Evolutionary conservation across 805 yeast genomes (phyloP), one percentile per base, ranked within the genome.

Genomic region (Candida vaughaniae): DNA sequence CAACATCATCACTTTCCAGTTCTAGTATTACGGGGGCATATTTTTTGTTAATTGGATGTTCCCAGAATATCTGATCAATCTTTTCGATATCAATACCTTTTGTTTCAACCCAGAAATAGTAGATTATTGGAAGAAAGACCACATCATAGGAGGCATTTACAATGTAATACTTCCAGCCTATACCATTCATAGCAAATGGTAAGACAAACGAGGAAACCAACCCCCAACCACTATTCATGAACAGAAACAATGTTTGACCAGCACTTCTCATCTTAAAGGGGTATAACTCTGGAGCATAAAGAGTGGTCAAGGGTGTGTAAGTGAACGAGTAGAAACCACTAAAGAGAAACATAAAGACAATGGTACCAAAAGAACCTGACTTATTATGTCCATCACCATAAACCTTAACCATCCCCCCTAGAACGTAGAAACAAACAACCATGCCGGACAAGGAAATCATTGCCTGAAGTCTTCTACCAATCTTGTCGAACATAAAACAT

Each of bases 91-190:
- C 38, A 7, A 42, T 22, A 30, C 45, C 47, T 34, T 41, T 46
- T 5, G 49, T 46, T 31, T 46, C 49, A 15, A 46, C 38, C 49
- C 49, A 46, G 9, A 35, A 7, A 22, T 15, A 43, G 10, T 30
- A 38, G 7, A 46, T 38, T 10, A 43, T 29, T 12, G 49, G 48
- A 14, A 46, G 6, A 16, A 45, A 45, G 11, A 45, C 8, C 7
- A 26, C 29, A 26, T 53, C 46, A 37, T 42, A 50, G 40, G 38
- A 45, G 25, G 44, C 66, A 48, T 45, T 52, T 35, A 45, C 25
- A 22, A 47, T 45, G 25, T 47, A 47, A 31, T 25, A 47, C 28
- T 45, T 47, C 51, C 51, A 47, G 16, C 51, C 51, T 16, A 47
- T 45, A 15, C 33, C 32, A 10, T 16, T 35, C 51, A 47, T 47